Conservation (phyloP, 331 rosid species). For the Erythrophleum ivorense region DNA sequence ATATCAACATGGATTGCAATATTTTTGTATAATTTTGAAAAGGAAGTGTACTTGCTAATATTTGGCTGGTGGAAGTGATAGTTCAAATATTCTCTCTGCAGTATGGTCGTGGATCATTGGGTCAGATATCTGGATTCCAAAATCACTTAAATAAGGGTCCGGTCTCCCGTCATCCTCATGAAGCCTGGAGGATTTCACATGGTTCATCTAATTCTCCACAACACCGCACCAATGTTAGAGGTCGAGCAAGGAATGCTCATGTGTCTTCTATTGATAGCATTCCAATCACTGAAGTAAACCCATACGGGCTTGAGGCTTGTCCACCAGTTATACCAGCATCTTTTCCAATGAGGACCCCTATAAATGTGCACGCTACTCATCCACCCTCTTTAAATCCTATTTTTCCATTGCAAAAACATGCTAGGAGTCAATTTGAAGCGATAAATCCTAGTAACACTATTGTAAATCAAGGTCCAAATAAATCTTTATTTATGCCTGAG, state of each 20-base stretch:
- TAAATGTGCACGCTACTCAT: conserved; percentile 54
- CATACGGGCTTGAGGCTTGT: conserved; percentile 51
- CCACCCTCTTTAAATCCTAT: conserved; percentile 49
- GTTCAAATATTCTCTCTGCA: conserved; percentile 39
- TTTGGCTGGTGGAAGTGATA: conserved; percentile 22
- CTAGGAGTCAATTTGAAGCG: conserved; percentile 56
- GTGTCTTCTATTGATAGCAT: conserved; percentile 48
- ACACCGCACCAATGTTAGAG: conserved; percentile 47
- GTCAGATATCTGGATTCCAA: conserved; percentile 55
- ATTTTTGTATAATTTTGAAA: neutral
- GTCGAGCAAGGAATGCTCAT: conserved; percentile 49
- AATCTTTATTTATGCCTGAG: conserved; percentile 54
- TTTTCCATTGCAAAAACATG: conserved; percentile 55
- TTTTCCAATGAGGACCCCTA: conserved; percentile 60
- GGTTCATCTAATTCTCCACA: conserved; percentile 52
- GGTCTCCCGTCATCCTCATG: conserved; percentile 54
- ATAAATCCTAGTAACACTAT: conserved; percentile 46
- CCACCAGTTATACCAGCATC: conserved; percentile 55
- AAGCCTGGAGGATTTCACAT: conserved; percentile 60
- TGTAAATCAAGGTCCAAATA: conserved; percentile 57
- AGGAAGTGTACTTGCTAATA: conserved; percentile 6
- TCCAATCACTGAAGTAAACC: conserved; percentile 47
- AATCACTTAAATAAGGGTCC: conserved; percentile 49
- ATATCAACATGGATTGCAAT: neutral
- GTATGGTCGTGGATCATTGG: conserved; percentile 48